Evolutionary conservation across 176 grass and related monocot species (phyloP), one percentile per base, ranked within the genome.

Genomic region (Rhynchospora breviuscula): DNA sequence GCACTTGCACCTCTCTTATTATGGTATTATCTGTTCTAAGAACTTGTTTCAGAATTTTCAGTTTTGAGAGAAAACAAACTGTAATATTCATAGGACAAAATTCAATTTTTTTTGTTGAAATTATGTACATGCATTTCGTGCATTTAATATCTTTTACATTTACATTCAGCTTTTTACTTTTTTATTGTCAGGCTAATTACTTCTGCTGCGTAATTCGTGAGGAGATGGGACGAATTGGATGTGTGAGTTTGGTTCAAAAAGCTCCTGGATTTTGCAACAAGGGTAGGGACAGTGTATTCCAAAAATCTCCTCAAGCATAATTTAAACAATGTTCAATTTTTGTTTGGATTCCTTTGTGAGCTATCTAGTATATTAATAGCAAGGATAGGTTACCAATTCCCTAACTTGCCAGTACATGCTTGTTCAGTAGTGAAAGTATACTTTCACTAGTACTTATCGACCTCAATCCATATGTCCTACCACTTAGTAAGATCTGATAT

Each of bases 171-270:
- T 40, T 40, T 40, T 40, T 40, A 40, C 35, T 40, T 40, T 40
- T 40, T 40, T 4, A 40, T 0, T 40, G 1, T 40, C 35, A 40
- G 35, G 35, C 3, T 82, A 18, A 22, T 48, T 86, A 5, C 7
- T 84, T 80, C 48, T 10, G 17, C 5, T 79, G 71, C 53, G 26
- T 80, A 22, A 22, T 70, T 3, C 6, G 4, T 40, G 19, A 25
- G 14, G 81, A 57, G 81, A 92, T 90, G 92, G 43, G n/a, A 10
- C 10, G 35, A 3, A 29, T 63, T 58, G 48, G 74, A 26, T 68
- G 35, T 81, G 18, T 12, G 25, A 86, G 47, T 58, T 67, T 6
- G 45, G 21, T 61, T 31, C 75, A 74, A 8, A 74, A 23, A 68
- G 35, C 83, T 62, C 72, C 64, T 59, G 14, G 48, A 26, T 21